These are phyloP conservation scores for Sarocladium oryzae DNA, from an alignment of 2,329 filamentous ascomycete genomes.

Conservation along the genomic window DNA sequence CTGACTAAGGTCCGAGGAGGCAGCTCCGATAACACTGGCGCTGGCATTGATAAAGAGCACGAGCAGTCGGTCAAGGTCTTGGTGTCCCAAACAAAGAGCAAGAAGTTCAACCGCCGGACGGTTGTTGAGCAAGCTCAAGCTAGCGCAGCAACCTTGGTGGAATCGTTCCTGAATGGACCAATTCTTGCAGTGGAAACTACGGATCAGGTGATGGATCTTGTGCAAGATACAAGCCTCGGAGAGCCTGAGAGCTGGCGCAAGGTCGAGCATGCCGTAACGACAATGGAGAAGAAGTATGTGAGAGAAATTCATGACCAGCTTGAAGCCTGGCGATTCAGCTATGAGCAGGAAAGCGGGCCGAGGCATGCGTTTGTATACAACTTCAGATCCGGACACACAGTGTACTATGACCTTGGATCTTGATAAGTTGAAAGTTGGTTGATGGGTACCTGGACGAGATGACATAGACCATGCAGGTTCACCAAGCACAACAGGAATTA, in stretches of 20 bases:
- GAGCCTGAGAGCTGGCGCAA: conserved; percentile 80
- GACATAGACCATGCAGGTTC: too few relatives aligned
- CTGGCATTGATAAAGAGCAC: conserved; percentile 26
- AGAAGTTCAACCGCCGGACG: conserved; percentile 82
- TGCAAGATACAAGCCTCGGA: conserved; percentile 66
- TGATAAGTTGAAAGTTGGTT: background rate
- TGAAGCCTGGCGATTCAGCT: conserved; percentile 53
- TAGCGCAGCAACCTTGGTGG: conserved; percentile 55
- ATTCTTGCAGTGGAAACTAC: conserved; percentile 84
- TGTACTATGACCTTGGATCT: conserved; percentile 75
- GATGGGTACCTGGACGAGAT: too few relatives aligned
- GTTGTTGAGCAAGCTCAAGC: conserved; percentile 74
- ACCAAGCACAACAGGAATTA: too few relatives aligned
- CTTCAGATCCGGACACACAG: conserved; percentile 74
- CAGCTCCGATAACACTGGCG: conserved; percentile 23
- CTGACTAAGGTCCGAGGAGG: conserved; percentile 35
- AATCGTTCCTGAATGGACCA: conserved; percentile 67
- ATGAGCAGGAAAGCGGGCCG: conserved; percentile 44
- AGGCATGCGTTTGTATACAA: conserved; percentile 86
- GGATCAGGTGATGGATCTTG: conserved; percentile 72
- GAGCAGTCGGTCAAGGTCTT: conserved; percentile 80
- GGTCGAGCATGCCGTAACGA: conserved; percentile 70
- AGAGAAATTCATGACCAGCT: conserved; percentile 76
- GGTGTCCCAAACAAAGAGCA: conserved; percentile 73
- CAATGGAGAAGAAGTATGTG: conserved; percentile 75